A percentile compares a stretch with the other conserved stretches of the same genome.
Conservation (phyloP, 140 eudicot species). For the Bidens hawaiensis region DNA sequence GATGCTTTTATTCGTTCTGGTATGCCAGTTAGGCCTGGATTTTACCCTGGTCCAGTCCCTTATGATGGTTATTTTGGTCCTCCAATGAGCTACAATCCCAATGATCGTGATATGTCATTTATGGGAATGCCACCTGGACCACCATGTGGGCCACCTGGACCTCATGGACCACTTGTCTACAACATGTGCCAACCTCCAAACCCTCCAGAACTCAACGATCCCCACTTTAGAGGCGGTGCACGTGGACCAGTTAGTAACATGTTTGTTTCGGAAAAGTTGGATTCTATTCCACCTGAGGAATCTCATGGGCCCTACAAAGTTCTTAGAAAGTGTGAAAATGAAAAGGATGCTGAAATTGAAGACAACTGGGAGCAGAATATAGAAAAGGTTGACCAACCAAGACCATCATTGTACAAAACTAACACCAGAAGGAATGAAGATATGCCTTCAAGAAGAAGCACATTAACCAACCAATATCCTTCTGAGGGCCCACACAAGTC, state of each 20-base stretch:
- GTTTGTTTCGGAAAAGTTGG: constrained; percentile 43
- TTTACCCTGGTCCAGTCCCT: constrained; percentile 75
- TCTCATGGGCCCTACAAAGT: constrained; percentile 55
- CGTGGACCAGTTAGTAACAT: constrained; percentile 40
- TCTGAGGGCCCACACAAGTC: constrained; percentile 27
- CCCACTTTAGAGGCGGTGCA: constrained; percentile 53
- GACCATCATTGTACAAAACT: constrained; percentile 31
- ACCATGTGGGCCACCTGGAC: constrained; percentile 8
- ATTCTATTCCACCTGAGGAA: constrained; percentile 45
- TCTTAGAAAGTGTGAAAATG: constrained; percentile 47
- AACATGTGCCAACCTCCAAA: constrained; percentile 57
- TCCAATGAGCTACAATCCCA: constrained; percentile 80
- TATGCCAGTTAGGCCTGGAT: constrained; percentile 88
- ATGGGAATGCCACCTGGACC: constrained; percentile 64
- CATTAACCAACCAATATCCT: constrained; percentile 19
- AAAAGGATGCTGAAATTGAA: constrained; percentile 44
- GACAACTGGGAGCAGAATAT: constrained; percentile 25
- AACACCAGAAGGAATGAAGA: constrained; percentile 49
- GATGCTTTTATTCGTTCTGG: constrained; percentile 82
- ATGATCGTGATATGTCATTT: constrained; percentile 62
- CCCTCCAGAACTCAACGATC: constrained; percentile 44
- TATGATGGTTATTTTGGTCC: constrained; percentile 88
- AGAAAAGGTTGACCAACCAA: constrained; percentile 39
- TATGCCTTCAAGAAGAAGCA: constrained; percentile 33
- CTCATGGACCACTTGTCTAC: constrained; percentile 32